Evolutionary conservation across 495 filamentous ascomycete genomes (phyloP).

Genomic region (Schizothecium vesticola): DNA sequence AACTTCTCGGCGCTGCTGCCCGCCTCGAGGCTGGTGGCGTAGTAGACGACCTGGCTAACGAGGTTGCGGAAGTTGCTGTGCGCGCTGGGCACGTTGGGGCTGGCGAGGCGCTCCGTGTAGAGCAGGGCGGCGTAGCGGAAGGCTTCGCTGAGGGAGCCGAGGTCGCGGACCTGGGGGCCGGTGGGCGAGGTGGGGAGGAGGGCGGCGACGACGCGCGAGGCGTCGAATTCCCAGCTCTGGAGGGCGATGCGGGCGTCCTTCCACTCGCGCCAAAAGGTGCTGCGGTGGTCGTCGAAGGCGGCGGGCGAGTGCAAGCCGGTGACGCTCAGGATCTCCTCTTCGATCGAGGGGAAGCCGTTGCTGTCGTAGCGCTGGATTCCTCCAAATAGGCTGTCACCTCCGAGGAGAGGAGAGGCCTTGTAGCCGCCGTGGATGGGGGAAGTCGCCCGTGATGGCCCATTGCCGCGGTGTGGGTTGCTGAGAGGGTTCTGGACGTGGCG

Average conservation of each 20-base stretch:
- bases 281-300: constrained; percentile 48
- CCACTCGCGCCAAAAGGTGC: constrained; percentile 83
- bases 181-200: constrained; percentile 27
- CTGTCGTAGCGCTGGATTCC: constrained; percentile 51
- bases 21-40: constrained; percentile 70
- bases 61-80: constrained; percentile 79
- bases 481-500: constrained; percentile 45
- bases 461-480: constrained; percentile 22
- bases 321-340: constrained; percentile 34
- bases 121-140: constrained; percentile 87
- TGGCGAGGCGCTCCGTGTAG: constrained; percentile 84
- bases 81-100: constrained; percentile 65
- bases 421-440: constrained; percentile 46
- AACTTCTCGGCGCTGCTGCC: constrained; percentile 69
- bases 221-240: constrained; percentile 74
- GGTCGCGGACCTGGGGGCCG: constrained; percentile 44
- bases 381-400: constrained; percentile 20
- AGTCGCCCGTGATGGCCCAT: constrained; percentile 12
- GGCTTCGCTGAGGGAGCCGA: constrained; percentile 69
- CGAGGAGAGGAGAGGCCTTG: constrained; percentile 35
- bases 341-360: constrained; percentile 53
- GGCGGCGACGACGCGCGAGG: constrained; percentile 34
- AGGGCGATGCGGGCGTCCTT: constrained; percentile 67
- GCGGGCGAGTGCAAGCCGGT: constrained; percentile 30
- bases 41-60: constrained; percentile 72